A percentile compares a stretch with the other conserved stretches of the same genome.
These are phyloP conservation scores for Laburnicola sp. DNA, from an alignment of 2,329 filamentous ascomycete genomes.

Conservation along the genomic window DNA sequence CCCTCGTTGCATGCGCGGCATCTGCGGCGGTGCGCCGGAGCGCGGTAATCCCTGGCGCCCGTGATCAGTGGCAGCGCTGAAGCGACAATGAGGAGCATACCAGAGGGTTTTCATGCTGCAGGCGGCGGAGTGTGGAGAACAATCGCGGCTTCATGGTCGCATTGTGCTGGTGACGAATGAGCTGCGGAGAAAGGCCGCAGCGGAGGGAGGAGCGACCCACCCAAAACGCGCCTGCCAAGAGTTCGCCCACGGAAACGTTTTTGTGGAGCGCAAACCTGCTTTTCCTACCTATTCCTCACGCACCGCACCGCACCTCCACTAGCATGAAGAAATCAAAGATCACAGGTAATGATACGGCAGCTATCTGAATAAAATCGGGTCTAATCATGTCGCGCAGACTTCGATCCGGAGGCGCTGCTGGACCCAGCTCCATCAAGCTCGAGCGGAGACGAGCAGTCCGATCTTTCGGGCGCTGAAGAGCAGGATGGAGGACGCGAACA, in stretches of 20 bases:
- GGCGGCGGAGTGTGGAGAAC: slow-evolving; percentile 56
- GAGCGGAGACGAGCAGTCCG: slow-evolving; percentile 60
- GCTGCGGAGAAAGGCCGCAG: slow-evolving; percentile 26
- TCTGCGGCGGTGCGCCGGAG: slow-evolving; percentile 65
- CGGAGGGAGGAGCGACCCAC: background rate
- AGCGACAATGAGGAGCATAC: slow-evolving; percentile 52
- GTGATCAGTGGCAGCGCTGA: background rate
- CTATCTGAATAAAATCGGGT: background rate
- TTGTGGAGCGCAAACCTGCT: slow-evolving; percentile 25
- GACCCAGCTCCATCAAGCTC: slow-evolving; percentile 58
- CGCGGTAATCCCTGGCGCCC: slow-evolving; percentile 74
- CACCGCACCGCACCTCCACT: slow-evolving; percentile 19
- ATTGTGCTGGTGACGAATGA: slow-evolving; percentile 22
- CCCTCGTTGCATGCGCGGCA: slow-evolving; percentile 77
- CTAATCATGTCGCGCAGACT: slow-evolving; percentile 58
- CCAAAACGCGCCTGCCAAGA: slow-evolving; percentile 6
- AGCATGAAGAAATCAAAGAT: slow-evolving; percentile 35
- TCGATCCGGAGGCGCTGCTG: slow-evolving; percentile 73
- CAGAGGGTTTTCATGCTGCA: slow-evolving; percentile 84
- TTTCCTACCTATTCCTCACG: slow-evolving; percentile 13
- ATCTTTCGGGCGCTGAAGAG: slow-evolving; percentile 48
- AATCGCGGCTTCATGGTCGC: slow-evolving; percentile 48
- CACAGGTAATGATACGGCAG: slow-evolving; percentile 20
- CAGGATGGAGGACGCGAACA: slow-evolving; percentile 75
- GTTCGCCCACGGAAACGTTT: slow-evolving; percentile 30